Evolutionary conservation across 1,284 basidiomycete genomes (phyloP).

Genomic region (Naganishia liquefaciens): DNA sequence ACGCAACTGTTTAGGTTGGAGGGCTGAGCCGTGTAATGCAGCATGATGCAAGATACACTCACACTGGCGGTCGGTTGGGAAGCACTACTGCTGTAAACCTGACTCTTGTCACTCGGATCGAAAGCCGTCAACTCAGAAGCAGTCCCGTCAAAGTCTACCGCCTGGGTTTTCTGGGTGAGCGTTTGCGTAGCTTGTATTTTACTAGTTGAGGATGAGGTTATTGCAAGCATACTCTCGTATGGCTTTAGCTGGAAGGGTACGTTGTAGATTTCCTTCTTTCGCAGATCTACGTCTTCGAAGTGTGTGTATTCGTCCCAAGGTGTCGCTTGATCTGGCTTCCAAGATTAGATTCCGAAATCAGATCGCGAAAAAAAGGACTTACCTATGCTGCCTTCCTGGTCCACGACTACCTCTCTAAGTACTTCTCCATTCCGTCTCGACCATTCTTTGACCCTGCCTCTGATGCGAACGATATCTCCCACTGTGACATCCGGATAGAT

Average conservation of each 20-base stretch:
- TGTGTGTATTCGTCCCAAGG: constrained; percentile 18
- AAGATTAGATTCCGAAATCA: no score
- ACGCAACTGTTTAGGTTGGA: constrained; percentile 12
- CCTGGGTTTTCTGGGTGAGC: background rate
- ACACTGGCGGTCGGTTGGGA: constrained; percentile 9
- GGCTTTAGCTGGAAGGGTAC: constrained; percentile 8
- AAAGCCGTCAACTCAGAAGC: background rate
- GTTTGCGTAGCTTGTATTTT: background rate
- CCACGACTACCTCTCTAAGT: constrained; percentile 18
- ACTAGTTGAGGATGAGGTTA: background rate
- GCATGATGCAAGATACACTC: background rate
- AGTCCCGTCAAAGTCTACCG: background rate
- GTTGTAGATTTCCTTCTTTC: constrained; percentile 12
- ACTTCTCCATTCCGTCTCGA: constrained; percentile 22
- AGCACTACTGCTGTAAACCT: background rate
- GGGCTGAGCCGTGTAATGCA: background rate
- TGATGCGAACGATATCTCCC: constrained; percentile 25
- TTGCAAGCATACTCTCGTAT: constrained; percentile 12
- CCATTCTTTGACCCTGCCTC: constrained; percentile 32
- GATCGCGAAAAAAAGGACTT: background rate
- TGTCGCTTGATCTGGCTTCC: background rate
- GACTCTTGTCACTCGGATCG: constrained; percentile 13
- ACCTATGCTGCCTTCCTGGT: constrained; percentile 4
- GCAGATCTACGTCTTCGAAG: constrained; percentile 10
- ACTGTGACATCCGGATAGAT: constrained; percentile 18